Base-by-base conservation (phyloP, 2,329 filamentous ascomycete species). In the Colletotrichum lindemuthianum region DNA sequence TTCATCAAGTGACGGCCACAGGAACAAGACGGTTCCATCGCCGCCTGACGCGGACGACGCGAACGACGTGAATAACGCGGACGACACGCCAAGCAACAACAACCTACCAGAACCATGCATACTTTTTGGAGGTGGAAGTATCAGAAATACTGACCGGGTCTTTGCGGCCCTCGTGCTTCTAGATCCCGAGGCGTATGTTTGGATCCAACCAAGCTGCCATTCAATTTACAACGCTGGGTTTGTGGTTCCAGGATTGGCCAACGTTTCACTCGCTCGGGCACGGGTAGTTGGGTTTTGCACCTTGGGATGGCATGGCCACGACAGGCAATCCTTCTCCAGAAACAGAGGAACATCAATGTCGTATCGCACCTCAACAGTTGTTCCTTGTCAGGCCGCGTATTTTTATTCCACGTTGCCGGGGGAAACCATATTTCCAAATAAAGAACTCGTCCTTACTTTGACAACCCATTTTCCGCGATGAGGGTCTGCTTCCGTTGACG, bases 201-300 rank as follows among this genome's bases (percentile, higher is more conserved):
- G 16, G 24, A 34, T 9, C 32, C 39, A 24, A 7, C 40, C 34
- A 39, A 32, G 37, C 33, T 51, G 34, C 52, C 34, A 44, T 32
- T 47, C 15, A 50, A 49, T 49, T 24, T 1, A 24, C 24, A 24
- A 24, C 13, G 49, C 49, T 36, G 44, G 39, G n/a, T 11, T 16
- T 43, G 24, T 40, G 40, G 45, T 57, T 47, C 58, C 51, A 65
- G 40, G 41, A 55, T 36, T 9, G 51, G 51, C 40, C 58, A 45
- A 36, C 37, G 58, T 56, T 65, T 65, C 63, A 65, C 36, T 15
- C 52, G 36, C 11, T 40, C n/a, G 52, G 44, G 34, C 51, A n/a
- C n/a, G n/a, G n/a, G n/a, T 52, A 52, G 32, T 61, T 52, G 61
- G 36, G 47, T 24, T 24, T 24, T 24, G 24, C 32, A 15, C 51